Conservation (phyloP, 2,329 filamentous ascomycete genomes). For the Neurospora crassa region DNA sequence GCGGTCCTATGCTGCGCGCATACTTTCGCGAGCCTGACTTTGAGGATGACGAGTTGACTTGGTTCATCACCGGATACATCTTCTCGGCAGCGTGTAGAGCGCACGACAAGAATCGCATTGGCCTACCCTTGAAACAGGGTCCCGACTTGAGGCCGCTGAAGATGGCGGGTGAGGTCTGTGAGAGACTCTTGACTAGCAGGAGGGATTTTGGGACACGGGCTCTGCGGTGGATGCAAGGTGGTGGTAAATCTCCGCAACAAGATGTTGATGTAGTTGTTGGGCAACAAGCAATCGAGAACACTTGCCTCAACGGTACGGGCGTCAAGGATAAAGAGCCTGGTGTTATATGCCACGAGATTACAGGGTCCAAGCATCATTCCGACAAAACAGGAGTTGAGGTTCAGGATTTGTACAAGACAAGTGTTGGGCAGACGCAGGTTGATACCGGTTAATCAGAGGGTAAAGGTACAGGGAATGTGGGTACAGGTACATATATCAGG, state of each 20-base stretch:
- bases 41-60: neutral
- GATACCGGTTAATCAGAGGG: no score
- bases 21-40: neutral
- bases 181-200: neutral
- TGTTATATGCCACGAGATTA: no score
- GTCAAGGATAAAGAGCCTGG: neutral
- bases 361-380: no score
- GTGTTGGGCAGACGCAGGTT: no score
- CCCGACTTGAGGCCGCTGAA: neutral
- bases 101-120: neutral
- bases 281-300: neutral
- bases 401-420: no score
- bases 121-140: neutral
- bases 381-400: no score
- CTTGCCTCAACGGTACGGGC: neutral
- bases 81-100: neutral
- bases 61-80: neutral
- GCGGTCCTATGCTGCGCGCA: neutral
- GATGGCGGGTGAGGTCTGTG: neutral
- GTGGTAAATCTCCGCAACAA: neutral
- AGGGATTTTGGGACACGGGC: neutral
- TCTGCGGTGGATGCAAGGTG: neutral
- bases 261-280: neutral
- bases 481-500: no score
- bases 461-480: no score